These are phyloP conservation scores for Starmerella khaoyaiensis DNA, from an alignment of 805 yeast species.

Conservation along the genomic window DNA sequence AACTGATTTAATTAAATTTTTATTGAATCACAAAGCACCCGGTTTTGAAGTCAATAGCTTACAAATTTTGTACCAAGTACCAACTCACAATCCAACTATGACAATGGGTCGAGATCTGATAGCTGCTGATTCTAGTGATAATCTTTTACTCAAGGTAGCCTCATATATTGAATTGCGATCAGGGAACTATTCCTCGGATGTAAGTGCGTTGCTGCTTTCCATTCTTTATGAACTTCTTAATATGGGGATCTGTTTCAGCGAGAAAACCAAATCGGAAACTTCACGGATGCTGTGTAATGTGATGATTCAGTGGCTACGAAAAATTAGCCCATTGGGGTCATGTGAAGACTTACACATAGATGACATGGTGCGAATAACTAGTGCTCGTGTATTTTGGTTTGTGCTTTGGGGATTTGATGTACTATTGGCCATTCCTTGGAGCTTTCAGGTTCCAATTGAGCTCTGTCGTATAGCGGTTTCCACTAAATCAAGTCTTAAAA, in stretches of 20 bases:
- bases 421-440: slow-evolving; percentile 6
- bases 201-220: slow-evolving; percentile 5
- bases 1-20: not conserved
- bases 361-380: not conserved
- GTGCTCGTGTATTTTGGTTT: slow-evolving; percentile 5
- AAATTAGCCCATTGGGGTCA: slow-evolving; percentile 9
- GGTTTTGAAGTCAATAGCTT: slow-evolving; percentile 7
- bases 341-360: slow-evolving; percentile 4
- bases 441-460: slow-evolving; percentile 9
- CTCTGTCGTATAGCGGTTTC: slow-evolving; percentile 9
- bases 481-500: slow-evolving; percentile 7
- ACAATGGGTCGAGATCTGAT: slow-evolving; percentile 12
- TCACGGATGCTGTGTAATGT: slow-evolving; percentile 4
- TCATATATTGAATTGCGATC: not conserved
- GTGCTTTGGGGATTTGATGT: slow-evolving; percentile 14
- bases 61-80: slow-evolving; percentile 7
- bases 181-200: slow-evolving; percentile 2
- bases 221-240: slow-evolving; percentile 10
- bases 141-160: slow-evolving; percentile 2
- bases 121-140: not conserved
- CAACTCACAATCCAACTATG: not conserved
- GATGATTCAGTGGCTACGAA: slow-evolving; percentile 3
- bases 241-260: not conserved
- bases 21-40: slow-evolving; percentile 12
- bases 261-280: not conserved